phyloP scores from a whole-genome alignment of 2,329 filamentous ascomycete species.

The Claviceps paspali region DNA sequence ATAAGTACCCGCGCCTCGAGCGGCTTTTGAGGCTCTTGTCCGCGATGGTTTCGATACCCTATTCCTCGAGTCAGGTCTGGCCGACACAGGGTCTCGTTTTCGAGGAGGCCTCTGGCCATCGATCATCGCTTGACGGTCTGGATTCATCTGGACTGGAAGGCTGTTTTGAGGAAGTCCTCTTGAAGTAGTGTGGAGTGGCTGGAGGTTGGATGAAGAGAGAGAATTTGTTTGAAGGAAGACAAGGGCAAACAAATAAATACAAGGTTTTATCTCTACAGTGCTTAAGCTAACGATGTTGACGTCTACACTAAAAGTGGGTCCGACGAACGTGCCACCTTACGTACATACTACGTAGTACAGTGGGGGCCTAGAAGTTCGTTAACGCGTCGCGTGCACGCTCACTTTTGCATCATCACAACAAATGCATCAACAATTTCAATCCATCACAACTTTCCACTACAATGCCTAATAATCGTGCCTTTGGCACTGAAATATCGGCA shows the following conservation, averaged over 20 bases:
- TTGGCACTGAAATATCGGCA: too few species aligned
- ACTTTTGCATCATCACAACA: too few species aligned
- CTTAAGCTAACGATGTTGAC: neutral
- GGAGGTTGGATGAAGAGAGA: too few species aligned
- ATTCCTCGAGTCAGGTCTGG: constrained; percentile 37
- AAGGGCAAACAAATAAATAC: neutral
- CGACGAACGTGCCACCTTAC: neutral
- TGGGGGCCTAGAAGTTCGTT: too few species aligned
- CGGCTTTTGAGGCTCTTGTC: constrained; percentile 14
- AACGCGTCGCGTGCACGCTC: too few species aligned
- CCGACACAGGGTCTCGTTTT: constrained; percentile 36
- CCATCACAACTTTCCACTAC: too few species aligned
- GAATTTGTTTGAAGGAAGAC: neutral
- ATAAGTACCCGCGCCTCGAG: constrained; percentile 23
- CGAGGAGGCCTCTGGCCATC: constrained; percentile 27
- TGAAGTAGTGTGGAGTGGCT: too few species aligned
- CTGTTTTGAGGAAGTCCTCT: neutral
- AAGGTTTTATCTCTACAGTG: neutral
- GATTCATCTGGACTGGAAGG: constrained; percentile 28
- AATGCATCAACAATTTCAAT: too few species aligned
- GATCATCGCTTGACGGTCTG: constrained; percentile 39
- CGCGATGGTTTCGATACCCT: constrained; percentile 39
- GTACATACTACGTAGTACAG: neutral
- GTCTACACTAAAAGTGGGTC: neutral
- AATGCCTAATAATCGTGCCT: too few species aligned